These are phyloP conservation scores for Aspergillus sclerotiicarbonarius DNA, from an alignment of 495 filamentous ascomycete genomes.

Conservation along the genomic window DNA sequence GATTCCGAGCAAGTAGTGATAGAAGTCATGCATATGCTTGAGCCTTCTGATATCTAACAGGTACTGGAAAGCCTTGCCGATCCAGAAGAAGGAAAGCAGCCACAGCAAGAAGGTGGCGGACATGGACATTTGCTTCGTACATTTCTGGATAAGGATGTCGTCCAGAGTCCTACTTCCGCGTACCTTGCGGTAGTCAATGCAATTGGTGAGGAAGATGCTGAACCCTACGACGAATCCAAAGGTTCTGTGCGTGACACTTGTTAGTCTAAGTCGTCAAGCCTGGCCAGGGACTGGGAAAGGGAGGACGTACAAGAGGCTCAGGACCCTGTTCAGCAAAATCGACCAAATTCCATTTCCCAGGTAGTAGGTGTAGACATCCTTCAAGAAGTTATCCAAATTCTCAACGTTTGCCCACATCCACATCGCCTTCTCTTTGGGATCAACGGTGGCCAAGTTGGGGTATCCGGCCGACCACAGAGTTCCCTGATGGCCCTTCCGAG, in stretches of 20 bases:
- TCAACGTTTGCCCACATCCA: constrained; percentile 95
- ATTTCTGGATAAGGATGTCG: constrained; percentile 76
- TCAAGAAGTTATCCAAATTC: constrained; percentile 87
- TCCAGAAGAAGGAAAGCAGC: constrained; percentile 85
- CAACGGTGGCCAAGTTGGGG: constrained; percentile 49
- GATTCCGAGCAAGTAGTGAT: constrained; percentile 77
- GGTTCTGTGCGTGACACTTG: constrained; percentile 40
- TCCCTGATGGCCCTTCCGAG: constrained; percentile 20
- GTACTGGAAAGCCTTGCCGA: constrained; percentile 73
- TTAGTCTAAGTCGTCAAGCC: background rate
- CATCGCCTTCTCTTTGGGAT: constrained; percentile 80
- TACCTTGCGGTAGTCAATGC: constrained; percentile 77
- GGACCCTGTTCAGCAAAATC: constrained; percentile 65
- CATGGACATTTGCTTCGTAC: constrained; percentile 83
- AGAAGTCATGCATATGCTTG: constrained; percentile 83
- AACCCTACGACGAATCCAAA: constrained; percentile 81
- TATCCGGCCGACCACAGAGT: constrained; percentile 34
- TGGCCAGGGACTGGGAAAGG: background rate
- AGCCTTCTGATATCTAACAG: constrained; percentile 74
- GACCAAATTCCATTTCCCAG: constrained; percentile 84
- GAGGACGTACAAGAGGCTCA: constrained; percentile 70
- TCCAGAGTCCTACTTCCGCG: constrained; percentile 71
- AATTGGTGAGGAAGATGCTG: constrained; percentile 80
- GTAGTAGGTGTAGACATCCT: constrained; percentile 90
- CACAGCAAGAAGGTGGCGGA: constrained; percentile 76